These are phyloP conservation scores for Alternaria atra DNA, from an alignment of 2,329 filamentous ascomycete genomes.

Conservation along the genomic window DNA sequence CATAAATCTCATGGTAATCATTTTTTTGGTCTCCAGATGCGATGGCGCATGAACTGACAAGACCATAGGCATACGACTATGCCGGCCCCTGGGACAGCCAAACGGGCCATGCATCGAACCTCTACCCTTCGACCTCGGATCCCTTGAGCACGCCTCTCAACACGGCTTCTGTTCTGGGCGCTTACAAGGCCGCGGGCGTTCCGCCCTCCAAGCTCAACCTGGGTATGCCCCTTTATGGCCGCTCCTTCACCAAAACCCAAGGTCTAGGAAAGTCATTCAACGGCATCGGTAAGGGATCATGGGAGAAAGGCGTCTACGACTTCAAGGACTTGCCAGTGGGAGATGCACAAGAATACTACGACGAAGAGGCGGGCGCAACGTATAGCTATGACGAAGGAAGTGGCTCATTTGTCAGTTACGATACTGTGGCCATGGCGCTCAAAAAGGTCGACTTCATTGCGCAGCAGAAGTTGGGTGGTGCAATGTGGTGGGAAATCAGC, in stretches of 20 bases:
- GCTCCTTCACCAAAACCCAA: slow-evolving; percentile 80
- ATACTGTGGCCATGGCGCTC: slow-evolving; percentile 71
- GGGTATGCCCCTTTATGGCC: slow-evolving; percentile 92
- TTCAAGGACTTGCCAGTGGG: slow-evolving; percentile 82
- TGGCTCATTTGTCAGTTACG: slow-evolving; percentile 78
- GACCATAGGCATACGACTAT: slow-evolving; percentile 55
- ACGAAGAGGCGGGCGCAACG: slow-evolving; percentile 71
- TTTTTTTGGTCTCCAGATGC: not conserved
- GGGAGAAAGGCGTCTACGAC: slow-evolving; percentile 82
- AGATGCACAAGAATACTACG: slow-evolving; percentile 70
- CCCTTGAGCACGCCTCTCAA: slow-evolving; percentile 79
- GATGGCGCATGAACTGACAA: not conserved
- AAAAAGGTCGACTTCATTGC: slow-evolving; percentile 78
- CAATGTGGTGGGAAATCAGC: slow-evolving; percentile 98
- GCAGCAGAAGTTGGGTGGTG: slow-evolving; percentile 75
- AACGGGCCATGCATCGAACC: slow-evolving; percentile 82
- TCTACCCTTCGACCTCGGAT: slow-evolving; percentile 68
- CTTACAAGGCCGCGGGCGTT: slow-evolving; percentile 72
- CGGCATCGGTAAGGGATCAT: slow-evolving; percentile 80
- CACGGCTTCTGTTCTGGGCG: slow-evolving; percentile 73
- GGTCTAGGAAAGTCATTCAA: slow-evolving; percentile 74
- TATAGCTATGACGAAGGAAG: slow-evolving; percentile 76
- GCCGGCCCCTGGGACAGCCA: slow-evolving; percentile 80
- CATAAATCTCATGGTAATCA: slow-evolving; percentile 58
- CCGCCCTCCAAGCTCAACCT: slow-evolving; percentile 78